A percentile compares a stretch with the other conserved stretches of the same genome.
phyloP scores from a whole-genome alignment of 768 basidiomycete genomes.

The Mycena latifolia region DNA sequence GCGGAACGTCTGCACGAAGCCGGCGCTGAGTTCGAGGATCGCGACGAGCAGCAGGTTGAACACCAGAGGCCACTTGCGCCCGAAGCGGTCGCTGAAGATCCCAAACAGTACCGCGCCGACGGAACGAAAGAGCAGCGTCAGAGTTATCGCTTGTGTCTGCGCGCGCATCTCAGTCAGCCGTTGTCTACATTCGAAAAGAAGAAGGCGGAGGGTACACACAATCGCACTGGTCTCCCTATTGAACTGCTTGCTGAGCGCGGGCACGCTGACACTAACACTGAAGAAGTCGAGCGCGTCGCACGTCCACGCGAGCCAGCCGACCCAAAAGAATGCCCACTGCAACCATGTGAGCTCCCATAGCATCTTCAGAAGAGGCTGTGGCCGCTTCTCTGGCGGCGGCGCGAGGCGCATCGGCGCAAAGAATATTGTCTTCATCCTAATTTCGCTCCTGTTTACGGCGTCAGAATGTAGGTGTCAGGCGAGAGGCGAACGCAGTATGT shows the following conservation, averaged over 20 bases:
- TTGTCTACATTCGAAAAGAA: constrained; percentile 11
- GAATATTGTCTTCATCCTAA: constrained; percentile 23
- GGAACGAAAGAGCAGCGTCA: constrained; percentile 91
- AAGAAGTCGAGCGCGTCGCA: constrained; percentile 92
- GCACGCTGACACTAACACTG: constrained; percentile 73
- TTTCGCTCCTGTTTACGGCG: constrained; percentile 12
- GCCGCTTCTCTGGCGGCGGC: constrained; percentile 23
- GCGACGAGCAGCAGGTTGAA: constrained; percentile 78
- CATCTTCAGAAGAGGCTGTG: constrained; percentile 19
- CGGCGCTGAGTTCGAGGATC: constrained; percentile 80
- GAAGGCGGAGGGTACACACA: constrained; percentile 39
- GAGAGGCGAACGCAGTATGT: constrained; percentile 11
- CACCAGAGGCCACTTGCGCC: constrained; percentile 94
- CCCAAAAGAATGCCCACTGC: constrained; percentile 35
- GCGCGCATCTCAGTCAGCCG: constrained; percentile 15
- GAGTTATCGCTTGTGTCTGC: constrained; percentile 86
- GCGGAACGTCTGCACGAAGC: constrained; percentile 81
- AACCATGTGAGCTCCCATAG: constrained; percentile 23
- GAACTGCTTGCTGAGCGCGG: constrained; percentile 63
- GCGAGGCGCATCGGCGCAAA: constrained; percentile 24
- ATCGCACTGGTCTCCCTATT: constrained; percentile 55
- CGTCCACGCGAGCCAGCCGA: constrained; percentile 83
- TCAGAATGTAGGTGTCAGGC: constrained; percentile 13
- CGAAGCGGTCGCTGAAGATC: constrained; percentile 88
- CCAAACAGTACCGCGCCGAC: constrained; percentile 88